Evolutionary conservation across 306 rosid species (phyloP).

Genomic region (Castanea sativa): DNA sequence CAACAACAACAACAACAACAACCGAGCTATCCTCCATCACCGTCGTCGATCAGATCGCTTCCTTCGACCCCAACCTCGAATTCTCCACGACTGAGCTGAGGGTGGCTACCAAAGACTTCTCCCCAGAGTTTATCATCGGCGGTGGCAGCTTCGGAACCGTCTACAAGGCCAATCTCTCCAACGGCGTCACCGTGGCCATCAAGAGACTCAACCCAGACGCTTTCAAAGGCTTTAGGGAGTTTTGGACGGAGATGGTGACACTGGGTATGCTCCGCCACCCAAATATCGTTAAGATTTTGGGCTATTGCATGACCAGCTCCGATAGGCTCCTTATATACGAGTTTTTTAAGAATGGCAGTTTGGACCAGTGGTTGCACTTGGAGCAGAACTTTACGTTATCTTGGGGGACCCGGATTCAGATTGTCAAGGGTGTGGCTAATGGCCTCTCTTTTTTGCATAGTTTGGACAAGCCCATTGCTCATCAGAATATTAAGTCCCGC

Average conservation of each 20-base stretch:
- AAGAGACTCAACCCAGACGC: constrained; percentile 81
- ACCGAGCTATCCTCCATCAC: constrained; percentile 17
- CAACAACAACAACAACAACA: background rate
- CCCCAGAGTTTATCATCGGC: constrained; percentile 61
- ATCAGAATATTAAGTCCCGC: too few relatives aligned
- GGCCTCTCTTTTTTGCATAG: too few relatives aligned
- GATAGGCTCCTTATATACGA: constrained; percentile 78
- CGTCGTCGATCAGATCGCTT: constrained; percentile 44
- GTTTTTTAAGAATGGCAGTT: constrained; percentile 40
- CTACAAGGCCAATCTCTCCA: constrained; percentile 70
- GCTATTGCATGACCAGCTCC: constrained; percentile 63
- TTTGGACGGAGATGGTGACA: constrained; percentile 39
- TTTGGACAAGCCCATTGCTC: too few relatives aligned
- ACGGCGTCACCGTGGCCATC: constrained; percentile 68
- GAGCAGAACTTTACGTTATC: too few relatives aligned
- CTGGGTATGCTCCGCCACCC: too few relatives aligned
- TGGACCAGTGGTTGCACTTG: too few relatives aligned
- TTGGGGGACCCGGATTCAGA: too few relatives aligned
- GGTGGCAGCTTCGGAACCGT: constrained; percentile 91
- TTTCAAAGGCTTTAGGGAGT: constrained; percentile 92
- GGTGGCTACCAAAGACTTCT: constrained; percentile 67
- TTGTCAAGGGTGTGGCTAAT: too few relatives aligned
- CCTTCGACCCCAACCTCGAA: constrained; percentile 56
- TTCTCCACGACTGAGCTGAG: constrained; percentile 67
- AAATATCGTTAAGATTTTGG: constrained; percentile 59